Conservation (phyloP, 2,329 filamentous ascomycete genomes). For the Monascus ruber region DNA sequence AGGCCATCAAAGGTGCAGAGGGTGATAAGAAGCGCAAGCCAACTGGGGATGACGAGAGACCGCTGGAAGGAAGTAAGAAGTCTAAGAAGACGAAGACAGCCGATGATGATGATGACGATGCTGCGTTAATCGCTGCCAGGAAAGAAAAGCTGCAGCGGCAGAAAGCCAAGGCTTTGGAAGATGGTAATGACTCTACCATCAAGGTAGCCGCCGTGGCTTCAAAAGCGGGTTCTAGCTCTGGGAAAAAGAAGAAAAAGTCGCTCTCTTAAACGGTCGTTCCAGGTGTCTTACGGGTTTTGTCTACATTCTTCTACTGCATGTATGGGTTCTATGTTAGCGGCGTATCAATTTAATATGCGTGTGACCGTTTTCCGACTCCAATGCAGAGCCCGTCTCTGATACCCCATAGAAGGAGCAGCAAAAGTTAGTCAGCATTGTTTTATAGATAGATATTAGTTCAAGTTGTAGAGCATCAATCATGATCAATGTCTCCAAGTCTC, state of each 20-base stretch:
- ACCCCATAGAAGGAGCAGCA: conserved; percentile 10
- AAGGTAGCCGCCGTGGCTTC: not conserved
- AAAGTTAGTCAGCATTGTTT: conserved; percentile 6
- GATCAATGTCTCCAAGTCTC: no score
- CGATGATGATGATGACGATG: conserved; percentile 29
- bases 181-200: conserved; percentile 21
- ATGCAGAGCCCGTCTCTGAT: conserved; percentile 14
- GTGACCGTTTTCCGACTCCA: conserved; percentile 14
- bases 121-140: conserved; percentile 20
- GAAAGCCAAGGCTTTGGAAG: conserved; percentile 37
- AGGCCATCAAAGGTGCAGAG: conserved; percentile 25
- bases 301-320: conserved; percentile 5
- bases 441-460: no score
- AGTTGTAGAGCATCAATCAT: no score
- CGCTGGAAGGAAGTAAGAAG: conserved; percentile 24
- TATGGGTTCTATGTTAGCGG: conserved; percentile 19
- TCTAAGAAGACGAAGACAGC: conserved; percentile 28
- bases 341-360: conserved; percentile 20
- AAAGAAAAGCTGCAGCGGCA: conserved; percentile 40
- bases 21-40: conserved; percentile 47
- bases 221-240: conserved; percentile 6
- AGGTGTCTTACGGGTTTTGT: conserved; percentile 17
- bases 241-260: conserved; percentile 31
- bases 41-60: conserved; percentile 18
- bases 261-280: conserved; percentile 19